A percentile compares a stretch with the other conserved stretches of the same genome.
Evolutionary conservation across 106 monocot species (phyloP).

Genomic region (Acorus calamus): DNA sequence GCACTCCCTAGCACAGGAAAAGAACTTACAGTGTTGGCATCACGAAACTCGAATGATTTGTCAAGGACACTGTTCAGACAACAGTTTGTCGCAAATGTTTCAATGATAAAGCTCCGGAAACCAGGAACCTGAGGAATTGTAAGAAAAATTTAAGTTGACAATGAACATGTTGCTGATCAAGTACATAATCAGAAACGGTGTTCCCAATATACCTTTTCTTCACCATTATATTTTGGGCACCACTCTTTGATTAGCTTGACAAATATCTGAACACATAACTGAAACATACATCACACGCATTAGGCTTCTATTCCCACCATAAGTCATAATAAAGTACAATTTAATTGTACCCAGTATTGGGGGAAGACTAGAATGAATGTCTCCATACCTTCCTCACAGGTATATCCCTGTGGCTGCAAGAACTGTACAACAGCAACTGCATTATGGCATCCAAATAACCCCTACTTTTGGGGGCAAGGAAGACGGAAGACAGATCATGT

Average conservation of each 20-base stretch:
- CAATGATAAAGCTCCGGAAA: constrained; percentile 68
- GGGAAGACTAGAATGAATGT: too few relatives aligned
- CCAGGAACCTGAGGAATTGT: constrained; percentile 59
- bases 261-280: constrained; percentile 83
- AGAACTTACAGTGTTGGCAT: constrained; percentile 73
- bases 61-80: constrained; percentile 89
- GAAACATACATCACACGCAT: constrained; percentile 8
- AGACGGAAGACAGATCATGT: constrained; percentile 73
- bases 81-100: constrained; percentile 70
- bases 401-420: constrained; percentile 76
- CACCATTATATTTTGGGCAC: constrained; percentile 45
- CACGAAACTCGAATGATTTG: constrained; percentile 78
- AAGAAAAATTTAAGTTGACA: not conserved
- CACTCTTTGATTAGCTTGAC: constrained; percentile 81
- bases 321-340: not conserved
- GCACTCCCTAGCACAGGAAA: too few relatives aligned
- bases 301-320: not conserved
- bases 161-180: not conserved
- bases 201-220: constrained; percentile 63
- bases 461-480: constrained; percentile 54
- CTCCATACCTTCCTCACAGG: constrained; percentile 63
- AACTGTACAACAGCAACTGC: constrained; percentile 57
- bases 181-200: not conserved
- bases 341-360: too few relatives aligned
- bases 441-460: constrained; percentile 66